Conservation (phyloP, 73 alveolate genomes). For the Paraurostyla sp. region DNA sequence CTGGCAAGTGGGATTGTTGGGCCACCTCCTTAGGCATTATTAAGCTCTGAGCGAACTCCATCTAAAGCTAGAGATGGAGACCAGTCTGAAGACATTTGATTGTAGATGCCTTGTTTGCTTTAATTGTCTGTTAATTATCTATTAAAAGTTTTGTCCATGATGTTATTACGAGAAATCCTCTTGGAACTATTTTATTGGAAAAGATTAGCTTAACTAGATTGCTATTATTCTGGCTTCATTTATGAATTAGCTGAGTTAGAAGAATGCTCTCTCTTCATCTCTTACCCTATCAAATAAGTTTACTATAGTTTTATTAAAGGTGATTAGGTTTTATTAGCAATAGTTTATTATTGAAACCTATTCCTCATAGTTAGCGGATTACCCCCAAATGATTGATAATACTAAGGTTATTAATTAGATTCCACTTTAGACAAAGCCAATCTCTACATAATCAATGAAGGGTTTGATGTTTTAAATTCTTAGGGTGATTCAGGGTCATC, state of each 20-base stretch:
- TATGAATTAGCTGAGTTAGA: background rate
- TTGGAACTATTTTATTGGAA: background rate
- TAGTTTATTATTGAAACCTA: background rate
- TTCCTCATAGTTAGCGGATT: too few species aligned
- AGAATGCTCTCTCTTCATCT: too few species aligned
- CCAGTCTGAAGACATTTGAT: constrained; percentile 4
- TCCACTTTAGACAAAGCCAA: too few species aligned
- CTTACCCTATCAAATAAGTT: too few species aligned
- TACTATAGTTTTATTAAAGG: background rate
- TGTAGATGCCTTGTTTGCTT: background rate
- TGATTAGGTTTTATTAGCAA: background rate
- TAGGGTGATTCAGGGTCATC: constrained; percentile 54
- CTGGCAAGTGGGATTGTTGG: too few species aligned
- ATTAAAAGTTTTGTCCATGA: too few species aligned
- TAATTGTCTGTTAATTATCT: too few species aligned
- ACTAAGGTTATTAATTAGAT: too few species aligned
- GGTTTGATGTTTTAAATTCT: background rate
- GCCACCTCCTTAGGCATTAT: constrained; percentile 44
- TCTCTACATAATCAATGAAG: too few species aligned
- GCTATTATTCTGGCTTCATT: constrained; percentile 12
- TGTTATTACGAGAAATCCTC: too few species aligned
- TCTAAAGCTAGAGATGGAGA: constrained; percentile 15
- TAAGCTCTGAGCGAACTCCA: constrained; percentile 21
- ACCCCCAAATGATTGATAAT: background rate
- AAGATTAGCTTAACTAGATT: background rate